A percentile compares a stretch with the other conserved stretches of the same genome.
These are phyloP conservation scores for Plenodomus lindquistii DNA, from an alignment of 2,329 filamentous ascomycete genomes.

Conservation along the genomic window DNA sequence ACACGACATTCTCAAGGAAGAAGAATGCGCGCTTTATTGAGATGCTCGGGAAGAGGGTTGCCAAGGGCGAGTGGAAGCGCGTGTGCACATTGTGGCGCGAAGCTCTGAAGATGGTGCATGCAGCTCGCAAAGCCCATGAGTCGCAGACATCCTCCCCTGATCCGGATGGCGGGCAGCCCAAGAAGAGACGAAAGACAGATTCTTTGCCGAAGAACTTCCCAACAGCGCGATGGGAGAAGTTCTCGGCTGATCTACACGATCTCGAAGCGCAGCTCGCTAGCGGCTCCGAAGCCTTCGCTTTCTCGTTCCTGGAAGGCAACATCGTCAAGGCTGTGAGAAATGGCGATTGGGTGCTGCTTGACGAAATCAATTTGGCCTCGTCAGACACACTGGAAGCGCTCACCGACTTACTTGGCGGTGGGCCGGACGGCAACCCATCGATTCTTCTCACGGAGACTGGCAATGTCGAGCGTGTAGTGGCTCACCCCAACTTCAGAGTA, in stretches of 20 bases:
- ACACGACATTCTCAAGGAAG: slow-evolving; percentile 80
- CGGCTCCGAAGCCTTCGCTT: slow-evolving; percentile 78
- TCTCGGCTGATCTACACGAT: slow-evolving; percentile 72
- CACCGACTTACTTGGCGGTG: slow-evolving; percentile 79
- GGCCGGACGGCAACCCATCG: slow-evolving; percentile 72
- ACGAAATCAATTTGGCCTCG: slow-evolving; percentile 96
- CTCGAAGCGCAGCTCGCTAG: slow-evolving; percentile 80
- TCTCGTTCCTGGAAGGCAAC: slow-evolving; percentile 94
- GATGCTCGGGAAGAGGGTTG: slow-evolving; percentile 76
- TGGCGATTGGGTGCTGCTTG: slow-evolving; percentile 93
- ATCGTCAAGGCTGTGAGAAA: slow-evolving; percentile 95
- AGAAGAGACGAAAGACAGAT: slow-evolving; percentile 72
- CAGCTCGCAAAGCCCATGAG: slow-evolving; percentile 46
- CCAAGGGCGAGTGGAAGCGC: slow-evolving; percentile 83
- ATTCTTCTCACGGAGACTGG: slow-evolving; percentile 91
- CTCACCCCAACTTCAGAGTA: slow-evolving; percentile 90
- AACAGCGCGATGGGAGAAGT: slow-evolving; percentile 77
- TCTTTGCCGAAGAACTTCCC: slow-evolving; percentile 56
- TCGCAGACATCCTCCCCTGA: slow-evolving; percentile 44
- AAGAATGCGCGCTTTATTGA: slow-evolving; percentile 84
- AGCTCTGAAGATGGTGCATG: slow-evolving; percentile 82
- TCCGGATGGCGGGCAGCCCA: slow-evolving; percentile 61
- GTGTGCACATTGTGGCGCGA: slow-evolving; percentile 86
- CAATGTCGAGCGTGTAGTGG: slow-evolving; percentile 84
- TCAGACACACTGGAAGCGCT: slow-evolving; percentile 94